Conservation (phyloP, 495 filamentous ascomycete species). For the Lasiosphaeriaceae sp. region DNA sequence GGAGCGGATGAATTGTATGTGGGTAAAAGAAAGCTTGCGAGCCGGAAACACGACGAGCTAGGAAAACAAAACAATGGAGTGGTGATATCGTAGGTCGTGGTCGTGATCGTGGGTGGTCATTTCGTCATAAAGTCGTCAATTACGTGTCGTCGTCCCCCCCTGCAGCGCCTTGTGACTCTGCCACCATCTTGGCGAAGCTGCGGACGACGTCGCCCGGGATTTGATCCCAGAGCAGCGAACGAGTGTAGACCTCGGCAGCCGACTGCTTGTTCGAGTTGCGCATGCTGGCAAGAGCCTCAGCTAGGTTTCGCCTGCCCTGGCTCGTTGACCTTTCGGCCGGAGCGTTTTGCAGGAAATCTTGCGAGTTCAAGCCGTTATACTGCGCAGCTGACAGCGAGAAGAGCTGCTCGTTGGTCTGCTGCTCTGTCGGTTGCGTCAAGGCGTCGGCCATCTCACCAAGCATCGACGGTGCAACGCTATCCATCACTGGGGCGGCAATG, state of each 20-base stretch:
- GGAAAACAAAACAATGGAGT: constrained; percentile 4
- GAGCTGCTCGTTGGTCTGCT: constrained; percentile 85
- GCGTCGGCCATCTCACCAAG: constrained; percentile 72
- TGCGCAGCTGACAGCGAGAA: constrained; percentile 83
- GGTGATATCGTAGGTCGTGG: constrained; percentile 4
- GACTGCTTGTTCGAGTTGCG: constrained; percentile 60
- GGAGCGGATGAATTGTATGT: constrained; percentile 34
- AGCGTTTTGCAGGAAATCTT: constrained; percentile 56
- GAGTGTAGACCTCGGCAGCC: constrained; percentile 84
- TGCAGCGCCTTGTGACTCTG: constrained; percentile 41
- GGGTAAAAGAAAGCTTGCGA: constrained; percentile 3
- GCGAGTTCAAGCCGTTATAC: constrained; percentile 80
- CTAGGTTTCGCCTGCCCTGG: constrained; percentile 67
- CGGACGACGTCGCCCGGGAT: constrained; percentile 88
- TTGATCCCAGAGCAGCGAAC: constrained; percentile 90
- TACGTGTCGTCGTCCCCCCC: constrained; percentile 37
- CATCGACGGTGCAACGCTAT: constrained; percentile 56
- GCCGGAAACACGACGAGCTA: constrained; percentile 16
- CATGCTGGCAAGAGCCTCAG: constrained; percentile 79
- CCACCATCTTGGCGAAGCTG: constrained; percentile 87
- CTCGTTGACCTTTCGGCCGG: constrained; percentile 45
- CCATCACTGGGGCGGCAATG: constrained; percentile 50
- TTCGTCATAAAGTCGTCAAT: constrained; percentile 22
- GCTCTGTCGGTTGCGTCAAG: constrained; percentile 70
- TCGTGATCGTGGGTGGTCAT: constrained; percentile 17